Conservation (phyloP, 1,284 basidiomycete genomes). For the Sanguinoderma infundibulare region DNA sequence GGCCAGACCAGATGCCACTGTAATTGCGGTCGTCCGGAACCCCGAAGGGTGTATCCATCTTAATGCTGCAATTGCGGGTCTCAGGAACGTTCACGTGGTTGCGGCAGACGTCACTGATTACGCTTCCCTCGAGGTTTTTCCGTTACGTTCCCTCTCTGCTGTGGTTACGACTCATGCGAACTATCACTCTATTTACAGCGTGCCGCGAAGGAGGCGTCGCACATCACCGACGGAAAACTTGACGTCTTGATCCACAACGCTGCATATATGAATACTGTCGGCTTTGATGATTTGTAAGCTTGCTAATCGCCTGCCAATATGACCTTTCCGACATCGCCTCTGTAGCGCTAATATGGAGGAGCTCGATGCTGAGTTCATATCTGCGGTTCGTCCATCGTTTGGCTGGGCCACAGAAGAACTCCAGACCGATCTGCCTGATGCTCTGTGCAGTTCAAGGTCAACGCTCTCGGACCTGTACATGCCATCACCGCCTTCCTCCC, state of each 20-base stretch:
- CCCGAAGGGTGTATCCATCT: too few species aligned
- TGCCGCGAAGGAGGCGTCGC: constrained; percentile 22
- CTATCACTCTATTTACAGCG: neutral
- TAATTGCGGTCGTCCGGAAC: too few species aligned
- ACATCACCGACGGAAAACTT: constrained; percentile 32
- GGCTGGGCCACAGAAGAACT: too few species aligned
- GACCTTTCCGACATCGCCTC: neutral
- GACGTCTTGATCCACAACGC: constrained; percentile 39
- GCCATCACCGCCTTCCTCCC: constrained; percentile 42
- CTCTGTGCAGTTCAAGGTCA: too few species aligned
- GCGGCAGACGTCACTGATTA: too few species aligned
- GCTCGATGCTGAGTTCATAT: neutral
- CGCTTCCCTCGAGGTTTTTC: neutral
- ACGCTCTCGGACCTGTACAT: constrained; percentile 43
- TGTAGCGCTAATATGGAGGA: neutral
- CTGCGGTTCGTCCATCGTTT: constrained; percentile 2
- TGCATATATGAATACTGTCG: constrained; percentile 16
- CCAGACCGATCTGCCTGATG: neutral
- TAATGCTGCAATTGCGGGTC: too few species aligned
- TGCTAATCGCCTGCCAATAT: too few species aligned
- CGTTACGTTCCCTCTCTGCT: too few species aligned
- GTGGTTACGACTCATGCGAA: neutral
- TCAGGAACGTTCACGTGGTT: too few species aligned
- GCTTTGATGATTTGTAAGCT: constrained; percentile 17
- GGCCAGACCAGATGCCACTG: too few species aligned